phyloP scores from a whole-genome alignment of 495 filamentous ascomycete genomes.

The Penicillium subrubescens region DNA sequence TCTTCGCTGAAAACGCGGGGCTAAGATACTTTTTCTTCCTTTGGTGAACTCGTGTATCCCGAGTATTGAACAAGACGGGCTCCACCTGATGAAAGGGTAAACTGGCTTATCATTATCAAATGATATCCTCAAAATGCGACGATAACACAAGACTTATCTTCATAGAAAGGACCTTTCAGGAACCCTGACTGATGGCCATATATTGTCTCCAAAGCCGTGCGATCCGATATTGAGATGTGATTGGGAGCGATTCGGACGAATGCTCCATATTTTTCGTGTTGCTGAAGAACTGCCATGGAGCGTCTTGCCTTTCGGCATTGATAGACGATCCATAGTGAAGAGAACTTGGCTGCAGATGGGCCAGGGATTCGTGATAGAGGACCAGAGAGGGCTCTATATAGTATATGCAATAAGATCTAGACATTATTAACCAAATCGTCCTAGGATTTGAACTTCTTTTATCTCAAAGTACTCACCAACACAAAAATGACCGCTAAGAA shows the following conservation, averaged over 20 bases:
- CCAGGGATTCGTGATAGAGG: not conserved
- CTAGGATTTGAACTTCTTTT: not conserved
- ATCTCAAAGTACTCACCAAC: not conserved
- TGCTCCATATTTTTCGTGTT: constrained; percentile 3
- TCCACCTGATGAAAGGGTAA: constrained; percentile 11
- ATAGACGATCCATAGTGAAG: constrained; percentile 6
- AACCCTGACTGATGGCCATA: constrained; percentile 11
- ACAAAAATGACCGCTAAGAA: not conserved
- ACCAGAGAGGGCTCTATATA: not conserved
- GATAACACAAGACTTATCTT: not conserved
- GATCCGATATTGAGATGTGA: constrained; percentile 5
- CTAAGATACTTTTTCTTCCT: constrained; percentile 9
- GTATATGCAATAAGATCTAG: not conserved
- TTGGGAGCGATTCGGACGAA: constrained; percentile 3
- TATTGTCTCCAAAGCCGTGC: constrained; percentile 4
- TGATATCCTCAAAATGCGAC: not conserved
- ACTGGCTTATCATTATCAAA: not conserved
- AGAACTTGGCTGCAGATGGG: constrained; percentile 4
- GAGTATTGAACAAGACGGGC: constrained; percentile 12
- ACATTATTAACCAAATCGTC: not conserved
- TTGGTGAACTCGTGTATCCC: not conserved
- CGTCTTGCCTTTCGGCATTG: not conserved
- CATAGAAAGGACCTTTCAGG: constrained; percentile 2
- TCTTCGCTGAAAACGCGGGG: constrained; percentile 9
- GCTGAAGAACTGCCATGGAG: not conserved